Evolutionary conservation across 1,139 yeast species (phyloP).

Genomic region (Protomyces inundatus): DNA sequence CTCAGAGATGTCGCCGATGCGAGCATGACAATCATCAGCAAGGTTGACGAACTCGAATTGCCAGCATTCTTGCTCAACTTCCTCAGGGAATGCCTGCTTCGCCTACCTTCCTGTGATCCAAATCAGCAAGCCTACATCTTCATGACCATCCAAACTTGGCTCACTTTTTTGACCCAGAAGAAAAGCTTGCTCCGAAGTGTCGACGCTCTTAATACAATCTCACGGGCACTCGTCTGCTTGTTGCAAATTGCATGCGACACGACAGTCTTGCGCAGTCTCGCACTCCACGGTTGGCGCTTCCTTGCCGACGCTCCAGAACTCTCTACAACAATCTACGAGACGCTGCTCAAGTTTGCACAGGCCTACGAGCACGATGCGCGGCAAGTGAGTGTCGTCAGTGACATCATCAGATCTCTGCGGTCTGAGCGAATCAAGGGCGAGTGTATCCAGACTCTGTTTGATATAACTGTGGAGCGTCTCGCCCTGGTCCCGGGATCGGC

Average conservation of each 20-base stretch:
- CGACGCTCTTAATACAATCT: not conserved
- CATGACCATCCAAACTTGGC: not conserved
- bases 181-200: not conserved
- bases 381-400: not conserved
- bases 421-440: not conserved
- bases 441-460: not conserved
- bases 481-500: not conserved
- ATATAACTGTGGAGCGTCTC: not conserved
- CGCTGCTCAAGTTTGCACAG: not conserved
- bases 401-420: not conserved
- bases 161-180: not conserved
- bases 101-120: not conserved
- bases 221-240: not conserved
- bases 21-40: not conserved
- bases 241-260: not conserved
- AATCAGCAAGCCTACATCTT: not conserved
- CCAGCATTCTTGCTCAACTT: not conserved
- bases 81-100: not conserved
- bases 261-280: not conserved
- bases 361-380: not conserved
- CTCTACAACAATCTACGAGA: not conserved
- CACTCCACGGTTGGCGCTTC: not conserved
- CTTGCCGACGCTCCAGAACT: not conserved
- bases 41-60: not conserved
- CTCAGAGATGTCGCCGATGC: not conserved